Conservation (phyloP, 176 grass and related monocot species). For the Zea luxurians region DNA sequence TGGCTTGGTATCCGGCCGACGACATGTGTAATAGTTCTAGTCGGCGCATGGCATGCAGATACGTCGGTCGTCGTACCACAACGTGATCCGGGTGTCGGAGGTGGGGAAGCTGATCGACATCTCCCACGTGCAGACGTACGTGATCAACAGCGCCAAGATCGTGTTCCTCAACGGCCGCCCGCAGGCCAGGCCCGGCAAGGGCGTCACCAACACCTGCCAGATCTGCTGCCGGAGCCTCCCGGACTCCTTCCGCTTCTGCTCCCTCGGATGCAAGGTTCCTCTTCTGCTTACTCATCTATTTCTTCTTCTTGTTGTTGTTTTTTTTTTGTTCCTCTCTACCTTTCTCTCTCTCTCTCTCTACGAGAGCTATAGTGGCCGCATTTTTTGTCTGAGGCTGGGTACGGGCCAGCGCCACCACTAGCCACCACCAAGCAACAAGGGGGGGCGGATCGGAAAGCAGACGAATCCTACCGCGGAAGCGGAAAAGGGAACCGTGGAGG, state of each 20-base stretch:
- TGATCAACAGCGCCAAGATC: conserved; percentile 83
- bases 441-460: not conserved
- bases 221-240: conserved; percentile 71
- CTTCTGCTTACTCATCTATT: not conserved
- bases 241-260: conserved; percentile 76
- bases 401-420: not conserved
- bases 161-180: conserved; percentile 82
- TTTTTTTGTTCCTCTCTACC: not conserved
- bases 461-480: conserved; percentile 14
- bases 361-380: not conserved
- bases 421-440: too few relatives aligned
- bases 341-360: conserved; percentile 2
- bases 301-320: not conserved
- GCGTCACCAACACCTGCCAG: conserved; percentile 62
- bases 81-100: conserved; percentile 79
- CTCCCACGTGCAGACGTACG: conserved; percentile 76
- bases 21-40: too few relatives aligned
- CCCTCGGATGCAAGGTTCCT: conserved; percentile 71
- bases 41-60: conserved; percentile 32
- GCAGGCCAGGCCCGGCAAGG: conserved; percentile 57
- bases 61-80: conserved; percentile 76
- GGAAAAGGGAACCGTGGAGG: not conserved
- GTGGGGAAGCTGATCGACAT: conserved; percentile 73
- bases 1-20: too few relatives aligned
- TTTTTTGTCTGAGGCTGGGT: not conserved